A percentile compares a stretch with the other conserved stretches of the same genome.
Conservation (phyloP, 306 rosid species). For the Lagenaria siceraria region DNA sequence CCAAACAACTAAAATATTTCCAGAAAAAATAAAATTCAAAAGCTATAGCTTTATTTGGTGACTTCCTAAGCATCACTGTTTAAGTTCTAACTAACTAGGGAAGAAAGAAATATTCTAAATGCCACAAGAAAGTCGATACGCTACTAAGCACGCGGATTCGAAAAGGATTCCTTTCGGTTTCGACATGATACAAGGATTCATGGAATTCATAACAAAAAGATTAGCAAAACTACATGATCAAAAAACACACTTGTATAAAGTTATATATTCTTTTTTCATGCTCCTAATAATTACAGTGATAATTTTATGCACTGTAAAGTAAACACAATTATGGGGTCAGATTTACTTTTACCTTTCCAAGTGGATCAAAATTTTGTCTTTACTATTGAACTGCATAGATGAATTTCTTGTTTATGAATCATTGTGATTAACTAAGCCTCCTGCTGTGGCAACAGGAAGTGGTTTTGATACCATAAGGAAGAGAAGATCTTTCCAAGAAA, state of each 20-base stretch:
- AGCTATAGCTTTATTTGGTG: too few relatives aligned
- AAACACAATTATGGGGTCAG: neutral
- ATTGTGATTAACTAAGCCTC: neutral
- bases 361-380: neutral
- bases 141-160: neutral
- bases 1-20: too few relatives aligned
- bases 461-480: slow-evolving; percentile 13
- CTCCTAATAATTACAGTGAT: neutral
- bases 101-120: neutral
- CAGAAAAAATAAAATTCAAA: too few relatives aligned
- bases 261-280: neutral
- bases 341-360: neutral
- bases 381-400: neutral
- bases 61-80: neutral
- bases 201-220: neutral
- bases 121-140: neutral
- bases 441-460: neutral
- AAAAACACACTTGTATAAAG: neutral
- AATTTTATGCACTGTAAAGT: neutral
- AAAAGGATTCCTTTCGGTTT: neutral
- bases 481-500: slow-evolving; percentile 13
- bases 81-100: neutral
- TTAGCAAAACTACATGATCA: neutral
- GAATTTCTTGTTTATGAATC: neutral
- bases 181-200: neutral